Evolutionary conservation across 192 early-diverging fungal genomes (phyloP).

Genomic region (Podila minutissima): DNA sequence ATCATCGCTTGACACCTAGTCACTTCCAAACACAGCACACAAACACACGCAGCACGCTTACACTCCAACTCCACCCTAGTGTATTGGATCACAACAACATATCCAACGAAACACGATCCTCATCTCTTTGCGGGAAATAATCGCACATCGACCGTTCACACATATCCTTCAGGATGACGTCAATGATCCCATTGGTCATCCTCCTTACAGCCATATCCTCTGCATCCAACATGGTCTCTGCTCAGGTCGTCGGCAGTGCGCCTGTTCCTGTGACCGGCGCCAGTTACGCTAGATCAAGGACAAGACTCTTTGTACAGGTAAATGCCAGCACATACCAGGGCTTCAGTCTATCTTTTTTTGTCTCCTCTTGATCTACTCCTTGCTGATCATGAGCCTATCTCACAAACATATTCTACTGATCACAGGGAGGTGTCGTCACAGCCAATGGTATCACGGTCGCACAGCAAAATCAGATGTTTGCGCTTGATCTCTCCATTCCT

Average conservation of each 20-base stretch:
- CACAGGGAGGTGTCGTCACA: constrained; percentile 1
- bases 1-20: too few relatives aligned
- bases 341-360: neutral
- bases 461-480: constrained; percentile 17
- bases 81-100: too few relatives aligned
- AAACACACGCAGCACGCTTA: too few relatives aligned
- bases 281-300: constrained; percentile 8
- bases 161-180: neutral
- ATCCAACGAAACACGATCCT: too few relatives aligned
- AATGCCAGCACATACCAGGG: neutral
- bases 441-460: constrained; percentile 10
- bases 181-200: neutral
- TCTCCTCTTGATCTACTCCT: neutral
- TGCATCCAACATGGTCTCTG: neutral
- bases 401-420: neutral
- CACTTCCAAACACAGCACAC: too few relatives aligned
- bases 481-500: constrained; percentile 3
- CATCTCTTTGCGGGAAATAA: too few relatives aligned
- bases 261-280: constrained; percentile 9
- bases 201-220: neutral
- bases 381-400: neutral
- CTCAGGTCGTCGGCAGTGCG: neutral
- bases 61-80: too few relatives aligned
- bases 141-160: neutral
- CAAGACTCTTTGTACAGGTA: constrained; percentile 14